Base-by-base conservation (phyloP, 148 eudicot genomes). In the Amaranthus hypochondriacus region DNA sequence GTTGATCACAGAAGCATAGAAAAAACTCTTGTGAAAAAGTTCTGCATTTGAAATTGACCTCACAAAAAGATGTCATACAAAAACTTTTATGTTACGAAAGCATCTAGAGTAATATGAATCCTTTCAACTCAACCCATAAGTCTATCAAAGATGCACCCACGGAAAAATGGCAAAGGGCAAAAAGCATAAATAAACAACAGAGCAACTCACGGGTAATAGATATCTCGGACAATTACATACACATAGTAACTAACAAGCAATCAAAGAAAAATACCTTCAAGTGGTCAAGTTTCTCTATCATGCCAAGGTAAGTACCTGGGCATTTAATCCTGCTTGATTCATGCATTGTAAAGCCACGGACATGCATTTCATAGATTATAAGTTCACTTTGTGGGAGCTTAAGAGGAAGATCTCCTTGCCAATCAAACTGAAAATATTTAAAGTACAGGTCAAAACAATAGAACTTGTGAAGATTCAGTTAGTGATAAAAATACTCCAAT, bases 401-500 rank as follows among this genome's bases (percentile, higher is more conserved):
- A 79, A 92, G 82, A 28, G 96, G 97, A 77, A 95, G 74, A 83
- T 95, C 99, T 65, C 99, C 97, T 87, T 92, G 92, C 99, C 99
- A 95, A 76, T 95, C 97, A 85, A 92, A 92, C 97, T 95, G 82
- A 70, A 81, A 67, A 6, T 39, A 77, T 12, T 43, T 79, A 81
- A 81, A 71, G 66, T 9, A 57, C 7, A 43, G 42, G 44, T 68
- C 56, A 70, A 21, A 15, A 56, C 3, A 18, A 7, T 14, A 18
- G 7, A 79, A 14, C 21, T 14, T 12, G 42, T 9, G 28, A 52
- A 42, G 0, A 42, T 28, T 46, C 7, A 56, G 39, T 28, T 28
- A 28, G 39, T 28, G 39, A 28, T 28, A 28, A 28, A 28, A 28
- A 28, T 28, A 28, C 39, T 28, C 39, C 39, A 28, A 28, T 28